Conservation (phyloP, 2,329 filamentous ascomycete species). For the Alternaria triticimaculans region DNA sequence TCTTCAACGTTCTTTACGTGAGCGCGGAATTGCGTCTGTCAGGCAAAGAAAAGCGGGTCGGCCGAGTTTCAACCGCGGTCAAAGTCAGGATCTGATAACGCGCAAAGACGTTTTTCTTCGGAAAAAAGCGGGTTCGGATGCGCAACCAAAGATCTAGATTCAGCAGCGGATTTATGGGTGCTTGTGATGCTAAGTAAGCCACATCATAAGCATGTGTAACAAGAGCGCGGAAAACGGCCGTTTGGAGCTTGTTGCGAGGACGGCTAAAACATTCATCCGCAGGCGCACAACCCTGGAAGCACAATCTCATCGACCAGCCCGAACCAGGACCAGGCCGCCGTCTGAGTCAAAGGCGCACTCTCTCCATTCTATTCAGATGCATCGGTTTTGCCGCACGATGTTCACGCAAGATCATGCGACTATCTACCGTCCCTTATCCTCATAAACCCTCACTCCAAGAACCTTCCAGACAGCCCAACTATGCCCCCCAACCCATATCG, state of each 20-base stretch:
- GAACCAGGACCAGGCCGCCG: too few relatives aligned
- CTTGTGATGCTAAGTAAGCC: neutral
- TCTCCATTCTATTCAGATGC: too few relatives aligned
- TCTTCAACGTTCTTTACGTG: slow-evolving; percentile 14
- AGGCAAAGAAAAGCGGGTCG: slow-evolving; percentile 7
- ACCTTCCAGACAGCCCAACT: slow-evolving; percentile 29
- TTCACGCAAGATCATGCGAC: neutral
- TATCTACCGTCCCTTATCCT: slow-evolving; percentile 18
- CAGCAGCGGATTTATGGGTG: neutral
- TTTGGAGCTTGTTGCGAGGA: neutral
- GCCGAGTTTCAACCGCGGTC: slow-evolving; percentile 2
- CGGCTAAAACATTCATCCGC: neutral
- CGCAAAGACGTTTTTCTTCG: neutral
- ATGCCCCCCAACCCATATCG: slow-evolving; percentile 25
- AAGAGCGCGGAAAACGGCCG: neutral
- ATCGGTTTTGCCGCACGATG: too few relatives aligned
- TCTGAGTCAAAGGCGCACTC: neutral
- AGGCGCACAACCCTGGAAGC: too few relatives aligned
- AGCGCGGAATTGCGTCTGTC: slow-evolving; percentile 12
- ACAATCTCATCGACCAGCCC: too few relatives aligned
- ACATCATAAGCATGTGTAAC: neutral
- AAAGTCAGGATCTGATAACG: neutral
- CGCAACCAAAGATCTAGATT: neutral
- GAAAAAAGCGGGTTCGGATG: neutral
- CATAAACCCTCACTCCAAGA: slow-evolving; percentile 28